A percentile compares a stretch with the other conserved stretches of the same genome.
Evolutionary conservation across 2,329 filamentous ascomycete genomes (phyloP).

Genomic region (Neonectria punicea): DNA sequence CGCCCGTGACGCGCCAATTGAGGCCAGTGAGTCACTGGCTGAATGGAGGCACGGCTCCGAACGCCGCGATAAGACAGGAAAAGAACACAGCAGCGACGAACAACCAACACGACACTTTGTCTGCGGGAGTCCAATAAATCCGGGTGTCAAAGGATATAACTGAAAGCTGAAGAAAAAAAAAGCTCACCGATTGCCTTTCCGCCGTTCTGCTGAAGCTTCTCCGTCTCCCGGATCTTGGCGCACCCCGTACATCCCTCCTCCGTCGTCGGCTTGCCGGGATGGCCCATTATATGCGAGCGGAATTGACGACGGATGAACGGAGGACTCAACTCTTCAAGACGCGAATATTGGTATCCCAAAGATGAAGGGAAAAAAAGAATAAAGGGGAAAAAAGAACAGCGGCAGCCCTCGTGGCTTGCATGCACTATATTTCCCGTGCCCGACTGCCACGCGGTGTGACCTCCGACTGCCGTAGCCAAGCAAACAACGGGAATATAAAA

Average conservation of each 20-base stretch:
- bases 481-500: neutral
- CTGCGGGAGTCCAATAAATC: neutral
- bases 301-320: neutral
- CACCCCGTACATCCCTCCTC: constrained; percentile 33
- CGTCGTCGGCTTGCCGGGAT: constrained; percentile 1
- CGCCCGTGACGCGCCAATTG: constrained; percentile 1
- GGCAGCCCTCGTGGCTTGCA: neutral
- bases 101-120: neutral
- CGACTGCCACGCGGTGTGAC: constrained; percentile 10
- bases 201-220: constrained; percentile 24
- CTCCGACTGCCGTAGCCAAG: constrained; percentile 10
- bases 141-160: neutral
- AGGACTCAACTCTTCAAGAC: neutral
- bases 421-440: constrained; percentile 4
- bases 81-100: neutral
- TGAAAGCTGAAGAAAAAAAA: neutral
- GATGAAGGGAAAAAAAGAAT: neutral
- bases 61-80: constrained; percentile 7
- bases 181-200: constrained; percentile 19
- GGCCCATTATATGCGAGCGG: constrained; percentile 5
- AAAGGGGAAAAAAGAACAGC: constrained; percentile 7
- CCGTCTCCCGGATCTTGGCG: constrained; percentile 37
- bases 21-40: constrained; percentile 17
- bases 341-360: neutral
- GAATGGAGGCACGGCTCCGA: constrained; percentile 5